Percentiles rank a stretch among this genome's conserved stretches.
Evolutionary conservation across 2,329 filamentous ascomycete genomes (phyloP).

Genomic region (Albifimbria verrucaria): DNA sequence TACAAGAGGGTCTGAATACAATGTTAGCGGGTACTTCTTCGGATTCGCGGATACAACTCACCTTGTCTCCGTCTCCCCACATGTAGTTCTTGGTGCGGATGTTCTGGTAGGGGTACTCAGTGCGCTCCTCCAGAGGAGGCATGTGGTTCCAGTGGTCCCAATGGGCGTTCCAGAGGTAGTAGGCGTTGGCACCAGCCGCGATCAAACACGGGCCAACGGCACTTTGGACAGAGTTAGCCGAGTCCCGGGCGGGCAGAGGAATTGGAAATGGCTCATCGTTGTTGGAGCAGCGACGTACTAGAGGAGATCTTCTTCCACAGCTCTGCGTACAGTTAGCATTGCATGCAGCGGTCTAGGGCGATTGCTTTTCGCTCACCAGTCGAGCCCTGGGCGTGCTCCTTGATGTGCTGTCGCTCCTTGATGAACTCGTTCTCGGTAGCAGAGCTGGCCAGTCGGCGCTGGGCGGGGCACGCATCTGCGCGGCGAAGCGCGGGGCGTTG

Average conservation of each 20-base stretch:
- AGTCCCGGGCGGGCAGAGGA: no score
- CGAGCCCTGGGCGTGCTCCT: slow-evolving; percentile 82
- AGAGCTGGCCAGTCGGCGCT: slow-evolving; percentile 70
- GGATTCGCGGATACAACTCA: slow-evolving; percentile 29
- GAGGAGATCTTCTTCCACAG: slow-evolving; percentile 96
- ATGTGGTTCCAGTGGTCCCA: slow-evolving; percentile 93
- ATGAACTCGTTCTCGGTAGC: slow-evolving; percentile 89
- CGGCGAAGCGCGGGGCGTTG: slow-evolving; percentile 58
- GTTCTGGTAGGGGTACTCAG: slow-evolving; percentile 97
- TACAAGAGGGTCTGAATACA: slow-evolving; percentile 50
- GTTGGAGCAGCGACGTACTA: slow-evolving; percentile 63
- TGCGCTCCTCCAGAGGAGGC: slow-evolving; percentile 82
- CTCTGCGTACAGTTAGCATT: slow-evolving; percentile 53
- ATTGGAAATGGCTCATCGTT: slow-evolving; percentile 10
- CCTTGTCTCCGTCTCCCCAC: slow-evolving; percentile 96
- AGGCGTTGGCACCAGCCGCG: slow-evolving; percentile 76
- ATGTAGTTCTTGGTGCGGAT: slow-evolving; percentile 93
- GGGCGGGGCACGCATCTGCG: slow-evolving; percentile 58
- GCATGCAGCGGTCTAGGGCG: slow-evolving; percentile 15
- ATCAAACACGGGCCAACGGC: slow-evolving; percentile 70
- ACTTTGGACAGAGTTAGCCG: slow-evolving; percentile 44
- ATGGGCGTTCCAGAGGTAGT: slow-evolving; percentile 88
- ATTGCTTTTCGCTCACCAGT: slow-evolving; percentile 60
- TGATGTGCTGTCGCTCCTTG: slow-evolving; percentile 84
- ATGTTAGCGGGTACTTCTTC: slow-evolving; percentile 19